Evolutionary conservation across 2,329 filamentous ascomycete species (phyloP).

Genomic region (Saccharata proteae): DNA sequence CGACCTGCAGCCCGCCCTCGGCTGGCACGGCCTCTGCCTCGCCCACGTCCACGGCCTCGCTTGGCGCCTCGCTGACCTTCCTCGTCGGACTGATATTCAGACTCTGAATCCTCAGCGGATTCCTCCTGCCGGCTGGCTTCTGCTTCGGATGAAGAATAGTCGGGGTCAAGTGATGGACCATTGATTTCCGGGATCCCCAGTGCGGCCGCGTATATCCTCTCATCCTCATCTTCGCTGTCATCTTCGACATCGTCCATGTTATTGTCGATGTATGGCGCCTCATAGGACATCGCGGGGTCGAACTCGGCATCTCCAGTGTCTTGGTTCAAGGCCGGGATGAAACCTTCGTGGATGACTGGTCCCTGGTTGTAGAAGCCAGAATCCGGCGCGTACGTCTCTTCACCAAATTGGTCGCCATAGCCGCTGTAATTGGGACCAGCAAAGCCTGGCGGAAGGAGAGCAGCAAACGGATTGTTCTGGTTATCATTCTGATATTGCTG

Average conservation of each 20-base stretch:
- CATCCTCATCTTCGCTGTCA: slow-evolving; percentile 16
- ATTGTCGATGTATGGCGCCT: background rate
- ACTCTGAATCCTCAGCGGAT: slow-evolving; percentile 4
- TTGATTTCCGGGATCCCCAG: slow-evolving; percentile 18
- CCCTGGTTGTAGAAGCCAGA: slow-evolving; percentile 7
- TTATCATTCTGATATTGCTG: slow-evolving; percentile 2
- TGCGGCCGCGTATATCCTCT: slow-evolving; percentile 14
- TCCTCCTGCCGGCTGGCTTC: slow-evolving; percentile 10
- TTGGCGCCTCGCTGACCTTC: slow-evolving; percentile 3
- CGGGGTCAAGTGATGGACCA: slow-evolving; percentile 21
- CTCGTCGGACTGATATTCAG: slow-evolving; percentile 4
- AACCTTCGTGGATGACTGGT: slow-evolving; percentile 27
- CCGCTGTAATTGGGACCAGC: background rate
- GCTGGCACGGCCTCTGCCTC: slow-evolving; percentile 1
- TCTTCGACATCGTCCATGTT: slow-evolving; percentile 15
- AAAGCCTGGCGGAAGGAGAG: slow-evolving; percentile 6
- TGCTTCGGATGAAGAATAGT: slow-evolving; percentile 23
- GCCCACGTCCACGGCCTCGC: slow-evolving; percentile 6
- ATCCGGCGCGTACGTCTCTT: slow-evolving; percentile 3
- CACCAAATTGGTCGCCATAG: background rate
- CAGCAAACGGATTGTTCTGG: slow-evolving; percentile 8
- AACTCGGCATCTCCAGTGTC: too few species aligned
- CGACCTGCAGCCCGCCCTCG: slow-evolving; percentile 10
- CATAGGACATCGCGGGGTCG: too few species aligned
- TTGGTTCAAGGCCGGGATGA: slow-evolving; percentile 21